Evolutionary conservation across 305 asterid genomes (phyloP).

Genomic region (Rubia peregrina): DNA sequence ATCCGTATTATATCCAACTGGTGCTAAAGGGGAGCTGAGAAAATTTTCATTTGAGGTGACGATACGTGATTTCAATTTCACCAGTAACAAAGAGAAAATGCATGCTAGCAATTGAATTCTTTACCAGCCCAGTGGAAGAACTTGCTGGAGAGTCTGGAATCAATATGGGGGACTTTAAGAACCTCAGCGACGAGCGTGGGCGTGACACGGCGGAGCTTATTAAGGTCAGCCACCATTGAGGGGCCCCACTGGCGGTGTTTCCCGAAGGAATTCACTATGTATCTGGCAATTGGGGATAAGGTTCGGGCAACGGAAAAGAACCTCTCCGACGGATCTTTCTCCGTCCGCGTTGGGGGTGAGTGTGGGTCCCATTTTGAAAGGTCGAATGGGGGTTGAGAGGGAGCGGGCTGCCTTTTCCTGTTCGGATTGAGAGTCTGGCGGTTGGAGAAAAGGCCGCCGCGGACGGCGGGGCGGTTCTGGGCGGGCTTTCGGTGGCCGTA

Average conservation of each 20-base stretch:
- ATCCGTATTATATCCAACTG: too few species aligned
- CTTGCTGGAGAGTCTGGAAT: constrained; percentile 68
- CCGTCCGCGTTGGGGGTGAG: constrained; percentile 11
- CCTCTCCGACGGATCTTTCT: constrained; percentile 55
- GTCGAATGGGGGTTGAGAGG: constrained; percentile 39
- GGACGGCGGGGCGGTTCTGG: constrained; percentile 80
- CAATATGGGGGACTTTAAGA: constrained; percentile 62
- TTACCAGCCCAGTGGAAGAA: constrained; percentile 94
- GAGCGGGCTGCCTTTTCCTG: constrained; percentile 24
- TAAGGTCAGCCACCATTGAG: constrained; percentile 57
- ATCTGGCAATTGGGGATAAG: constrained; percentile 75
- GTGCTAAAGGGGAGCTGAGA: too few species aligned
- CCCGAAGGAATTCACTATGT: constrained; percentile 68
- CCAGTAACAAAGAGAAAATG: not conserved
- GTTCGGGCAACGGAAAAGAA: constrained; percentile 61
- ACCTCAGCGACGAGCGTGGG: constrained; percentile 83
- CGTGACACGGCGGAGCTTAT: constrained; percentile 75
- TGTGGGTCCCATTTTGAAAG: constrained; percentile 90
- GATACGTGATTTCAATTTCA: not conserved
- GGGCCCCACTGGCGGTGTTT: constrained; percentile 72
- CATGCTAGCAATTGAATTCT: not conserved
- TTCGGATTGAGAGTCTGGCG: constrained; percentile 48
- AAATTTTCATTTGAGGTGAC: too few species aligned
- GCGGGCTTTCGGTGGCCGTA: constrained; percentile 88
- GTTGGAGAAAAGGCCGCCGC: constrained; percentile 83